Conservation (phyloP, 1,284 basidiomycete genomes). For the Cryptococcus floricola region DNA sequence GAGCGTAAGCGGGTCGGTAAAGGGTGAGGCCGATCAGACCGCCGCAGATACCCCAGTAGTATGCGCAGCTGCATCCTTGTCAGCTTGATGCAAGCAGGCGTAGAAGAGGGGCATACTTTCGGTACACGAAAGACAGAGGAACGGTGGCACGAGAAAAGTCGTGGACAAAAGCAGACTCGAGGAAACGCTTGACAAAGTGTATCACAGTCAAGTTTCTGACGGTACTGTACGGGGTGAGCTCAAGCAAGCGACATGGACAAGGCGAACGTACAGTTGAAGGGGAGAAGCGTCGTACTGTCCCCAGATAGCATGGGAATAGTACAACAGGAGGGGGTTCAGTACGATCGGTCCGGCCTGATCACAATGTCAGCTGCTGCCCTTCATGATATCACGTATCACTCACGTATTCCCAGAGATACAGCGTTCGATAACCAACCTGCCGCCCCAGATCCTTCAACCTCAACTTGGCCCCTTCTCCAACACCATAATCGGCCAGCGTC, state of each 20-base stretch:
- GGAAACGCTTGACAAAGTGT: conserved; percentile 89
- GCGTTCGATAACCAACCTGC: conserved; percentile 78
- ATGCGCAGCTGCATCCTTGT: conserved; percentile 60
- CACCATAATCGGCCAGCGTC: conserved; percentile 58
- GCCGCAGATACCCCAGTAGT: conserved; percentile 83
- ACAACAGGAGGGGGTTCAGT: conserved; percentile 84
- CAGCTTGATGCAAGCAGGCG: background rate
- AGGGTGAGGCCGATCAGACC: conserved; percentile 71
- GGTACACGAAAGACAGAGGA: conserved; percentile 81
- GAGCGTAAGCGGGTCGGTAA: conserved; percentile 66
- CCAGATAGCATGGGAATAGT: conserved; percentile 52
- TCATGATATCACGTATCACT: conserved; percentile 39
- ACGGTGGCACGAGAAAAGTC: conserved; percentile 94
- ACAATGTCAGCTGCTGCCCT: background rate
- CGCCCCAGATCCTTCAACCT: conserved; percentile 79
- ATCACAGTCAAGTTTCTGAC: conserved; percentile 73
- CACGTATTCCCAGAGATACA: conserved; percentile 89
- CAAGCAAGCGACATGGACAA: background rate
- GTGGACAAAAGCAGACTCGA: conserved; percentile 91
- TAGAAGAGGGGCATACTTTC: conserved; percentile 62
- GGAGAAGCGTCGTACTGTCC: conserved; percentile 35
- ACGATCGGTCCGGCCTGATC: conserved; percentile 77
- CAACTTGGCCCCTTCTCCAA: conserved; percentile 60
- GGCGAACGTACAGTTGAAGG: conserved; percentile 33
- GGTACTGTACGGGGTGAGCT: conserved; percentile 54